Evolutionary conservation across 1,284 basidiomycete genomes (phyloP), one percentile per base, ranked within the genome.

Genomic region (Phellopilus nigrolimitatus): DNA sequence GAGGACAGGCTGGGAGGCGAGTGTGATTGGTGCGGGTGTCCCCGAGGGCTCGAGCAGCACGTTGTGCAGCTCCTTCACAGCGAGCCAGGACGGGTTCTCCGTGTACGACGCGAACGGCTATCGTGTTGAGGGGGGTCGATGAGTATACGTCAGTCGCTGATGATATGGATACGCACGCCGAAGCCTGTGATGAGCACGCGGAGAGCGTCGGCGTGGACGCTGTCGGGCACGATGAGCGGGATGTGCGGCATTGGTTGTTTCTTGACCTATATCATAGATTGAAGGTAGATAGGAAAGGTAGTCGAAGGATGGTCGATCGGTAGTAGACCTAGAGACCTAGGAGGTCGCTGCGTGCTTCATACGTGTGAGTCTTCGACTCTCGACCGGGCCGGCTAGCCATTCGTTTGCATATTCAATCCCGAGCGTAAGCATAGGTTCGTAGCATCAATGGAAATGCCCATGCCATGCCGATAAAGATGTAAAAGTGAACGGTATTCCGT

Each of bases 31-130:
- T 5, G 67, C 65, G 8, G 63, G 47, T n/a, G 68, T 58, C 30
- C 65, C 62, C 36, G 79, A 69, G 15, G 70, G 60, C 49, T 68
- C 66, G 22, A 84, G 64, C 53, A 76, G 57, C 40, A 68, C 64
- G 58, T 82, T 77, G 61, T 83, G 76, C 24, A 83, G 68, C 12
- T 76, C 70, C 50, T 73, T 66, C 19, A 81, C 77, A 30, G 80
- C 79, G 7, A 80, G 67, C 81, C 82, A 84, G 22, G 80, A 80
- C 1, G 82, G 80, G 59, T 83, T 83, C 58, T 72, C 71, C 33
- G 68, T 62, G 59, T 76, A 75, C 31, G 75, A 72, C 48, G 68
- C 63, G 63, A 82, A 81, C 17, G 81, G 80, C 80, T 83, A 57
- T 13, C 1, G 30, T 8, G 21, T 17, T 31, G 21, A 38, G 8